These are phyloP conservation scores for Wickerhamomyces queroliae DNA, from an alignment of 805 yeast species.

Conservation along the genomic window DNA sequence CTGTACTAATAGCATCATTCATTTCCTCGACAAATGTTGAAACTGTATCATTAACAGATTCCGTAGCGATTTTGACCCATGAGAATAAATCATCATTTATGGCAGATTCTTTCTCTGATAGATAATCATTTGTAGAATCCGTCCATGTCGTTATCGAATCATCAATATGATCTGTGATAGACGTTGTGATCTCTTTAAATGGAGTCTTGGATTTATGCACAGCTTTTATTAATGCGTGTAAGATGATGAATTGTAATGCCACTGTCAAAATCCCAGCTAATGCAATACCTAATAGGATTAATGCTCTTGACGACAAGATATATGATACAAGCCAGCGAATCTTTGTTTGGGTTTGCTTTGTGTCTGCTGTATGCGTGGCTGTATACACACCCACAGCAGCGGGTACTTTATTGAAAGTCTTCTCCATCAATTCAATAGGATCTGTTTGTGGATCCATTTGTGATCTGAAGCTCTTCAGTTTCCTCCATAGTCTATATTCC, in stretches of 20 bases:
- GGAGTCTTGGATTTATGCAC: conserved; percentile 7
- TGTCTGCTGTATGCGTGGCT: conserved; percentile 5
- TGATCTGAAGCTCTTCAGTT: conserved; percentile 29
- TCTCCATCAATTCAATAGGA: conserved; percentile 18
- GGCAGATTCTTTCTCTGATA: conserved; percentile 39
- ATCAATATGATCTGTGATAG: conserved; percentile 19
- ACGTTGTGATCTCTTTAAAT: conserved; percentile 8
- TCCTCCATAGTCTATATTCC: conserved; percentile 45
- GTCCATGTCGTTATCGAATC: conserved; percentile 43
- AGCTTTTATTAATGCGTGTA: conserved; percentile 25
- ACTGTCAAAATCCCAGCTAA: conserved; percentile 51
- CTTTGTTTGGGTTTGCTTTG: conserved; percentile 14
- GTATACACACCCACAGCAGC: conserved; percentile 13
- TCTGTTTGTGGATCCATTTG: conserved; percentile 9
- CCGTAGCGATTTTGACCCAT: conserved; percentile 53
- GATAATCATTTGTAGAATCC: conserved; percentile 46
- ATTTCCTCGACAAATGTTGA: conserved; percentile 50
- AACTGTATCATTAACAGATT: conserved; percentile 55
- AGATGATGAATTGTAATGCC: conserved; percentile 45
- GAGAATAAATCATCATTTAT: conserved; percentile 66
- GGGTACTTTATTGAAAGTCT: conserved; percentile 18
- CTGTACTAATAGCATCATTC: conserved; percentile 48
- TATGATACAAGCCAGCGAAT: conserved; percentile 35
- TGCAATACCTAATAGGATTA: conserved; percentile 45
- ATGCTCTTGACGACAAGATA: conserved; percentile 46